Conservation (phyloP, 2,329 filamentous ascomycete genomes). For the Aspergillus pseudonomiae region DNA sequence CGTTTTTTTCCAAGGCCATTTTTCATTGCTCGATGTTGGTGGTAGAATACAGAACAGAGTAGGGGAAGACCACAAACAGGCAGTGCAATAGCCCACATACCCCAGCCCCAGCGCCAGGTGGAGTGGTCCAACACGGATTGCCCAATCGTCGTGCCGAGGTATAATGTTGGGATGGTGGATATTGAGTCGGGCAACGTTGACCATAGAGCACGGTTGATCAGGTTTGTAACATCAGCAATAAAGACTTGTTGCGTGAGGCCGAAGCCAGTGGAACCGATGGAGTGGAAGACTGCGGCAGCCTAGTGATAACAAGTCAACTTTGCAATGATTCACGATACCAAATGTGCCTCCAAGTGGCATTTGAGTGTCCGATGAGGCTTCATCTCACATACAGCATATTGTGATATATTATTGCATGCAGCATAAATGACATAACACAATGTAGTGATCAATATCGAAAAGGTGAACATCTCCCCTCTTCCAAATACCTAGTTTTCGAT, state of each 20-base stretch:
- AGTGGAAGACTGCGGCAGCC: conserved; percentile 57
- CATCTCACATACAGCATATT: conserved; percentile 22
- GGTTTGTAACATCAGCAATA: conserved; percentile 63
- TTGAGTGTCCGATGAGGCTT: not conserved
- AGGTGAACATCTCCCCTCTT: conserved; percentile 60
- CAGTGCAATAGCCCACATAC: conserved; percentile 47
- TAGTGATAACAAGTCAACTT: conserved; percentile 39
- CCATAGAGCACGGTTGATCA: conserved; percentile 63
- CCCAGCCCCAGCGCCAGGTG: conserved; percentile 48
- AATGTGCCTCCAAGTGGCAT: not conserved
- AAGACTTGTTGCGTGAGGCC: conserved; percentile 67
- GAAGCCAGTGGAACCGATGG: conserved; percentile 62
- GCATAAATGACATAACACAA: conserved; percentile 63
- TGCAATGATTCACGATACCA: not conserved
- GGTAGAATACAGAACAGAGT: conserved; percentile 37
- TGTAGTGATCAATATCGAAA: conserved; percentile 59
- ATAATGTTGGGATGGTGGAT: conserved; percentile 51
- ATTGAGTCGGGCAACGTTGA: conserved; percentile 62
- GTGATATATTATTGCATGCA: conserved; percentile 53
- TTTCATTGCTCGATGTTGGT: conserved; percentile 29
- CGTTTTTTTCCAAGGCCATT: not conserved
- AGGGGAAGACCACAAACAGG: conserved; percentile 38
- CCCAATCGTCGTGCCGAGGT: conserved; percentile 55
- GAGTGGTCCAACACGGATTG: conserved; percentile 40
- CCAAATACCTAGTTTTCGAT: conserved; percentile 53